Conservation (phyloP, 2,329 filamentous ascomycete species). For the Pezicula carpinea region DNA sequence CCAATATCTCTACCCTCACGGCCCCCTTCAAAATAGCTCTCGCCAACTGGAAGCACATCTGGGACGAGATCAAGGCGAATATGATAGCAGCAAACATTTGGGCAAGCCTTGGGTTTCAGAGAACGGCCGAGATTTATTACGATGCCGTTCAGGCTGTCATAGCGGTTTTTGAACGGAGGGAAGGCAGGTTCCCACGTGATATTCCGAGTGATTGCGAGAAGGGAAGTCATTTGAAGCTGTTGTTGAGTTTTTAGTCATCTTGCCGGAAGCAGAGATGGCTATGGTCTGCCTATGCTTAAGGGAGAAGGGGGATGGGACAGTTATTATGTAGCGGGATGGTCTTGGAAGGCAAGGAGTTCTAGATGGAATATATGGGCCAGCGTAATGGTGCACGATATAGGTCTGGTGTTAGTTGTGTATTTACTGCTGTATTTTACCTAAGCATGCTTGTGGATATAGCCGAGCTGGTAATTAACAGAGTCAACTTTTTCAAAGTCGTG, state of each 20-base stretch:
- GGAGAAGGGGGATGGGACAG: too few species aligned
- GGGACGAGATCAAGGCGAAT: slow-evolving; percentile 22
- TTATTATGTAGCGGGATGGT: too few species aligned
- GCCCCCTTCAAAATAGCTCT: slow-evolving; percentile 23
- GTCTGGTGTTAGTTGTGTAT: too few species aligned
- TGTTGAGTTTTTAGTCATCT: slow-evolving; percentile 18
- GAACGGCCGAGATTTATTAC: slow-evolving; percentile 26
- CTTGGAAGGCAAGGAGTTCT: too few species aligned
- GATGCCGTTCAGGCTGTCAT: slow-evolving; percentile 19
- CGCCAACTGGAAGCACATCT: slow-evolving; percentile 24
- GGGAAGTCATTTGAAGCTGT: slow-evolving; percentile 22
- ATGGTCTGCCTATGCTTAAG: too few species aligned
- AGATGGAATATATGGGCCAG: too few species aligned
- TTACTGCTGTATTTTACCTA: too few species aligned
- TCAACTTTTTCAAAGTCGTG: too few species aligned
- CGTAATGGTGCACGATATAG: too few species aligned
- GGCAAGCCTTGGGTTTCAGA: slow-evolving; percentile 25
- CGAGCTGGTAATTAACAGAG: too few species aligned
- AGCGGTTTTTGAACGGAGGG: slow-evolving; percentile 18
- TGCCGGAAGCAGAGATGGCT: too few species aligned
- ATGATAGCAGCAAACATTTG: slow-evolving; percentile 16
- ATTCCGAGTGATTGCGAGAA: slow-evolving; percentile 26
- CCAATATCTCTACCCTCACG: slow-evolving; percentile 12
- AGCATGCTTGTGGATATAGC: too few species aligned
- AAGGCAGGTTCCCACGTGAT: slow-evolving; percentile 15